These are phyloP conservation scores for Annona cherimola DNA, from an alignment of 164 flowering plant genomes.

Conservation along the genomic window DNA sequence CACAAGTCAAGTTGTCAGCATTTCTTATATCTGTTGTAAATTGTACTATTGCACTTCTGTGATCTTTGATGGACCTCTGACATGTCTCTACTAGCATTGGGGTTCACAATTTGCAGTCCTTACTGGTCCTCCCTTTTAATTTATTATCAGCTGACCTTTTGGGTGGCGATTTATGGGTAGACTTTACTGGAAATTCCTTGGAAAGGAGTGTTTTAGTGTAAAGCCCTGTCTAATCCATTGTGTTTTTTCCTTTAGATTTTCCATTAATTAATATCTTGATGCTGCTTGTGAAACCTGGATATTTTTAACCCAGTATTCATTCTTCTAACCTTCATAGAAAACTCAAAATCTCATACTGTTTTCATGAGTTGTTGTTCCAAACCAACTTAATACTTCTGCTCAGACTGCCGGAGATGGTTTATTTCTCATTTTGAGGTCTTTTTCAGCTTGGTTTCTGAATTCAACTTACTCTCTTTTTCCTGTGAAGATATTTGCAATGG, in stretches of 20 bases:
- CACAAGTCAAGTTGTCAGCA: background rate
- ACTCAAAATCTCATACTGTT: slow-evolving; percentile 1
- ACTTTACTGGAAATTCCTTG: too few relatives aligned
- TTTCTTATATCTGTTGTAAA: background rate
- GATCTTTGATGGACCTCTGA: background rate
- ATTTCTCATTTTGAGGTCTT: background rate
- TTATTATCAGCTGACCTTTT: background rate
- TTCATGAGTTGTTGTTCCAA: background rate
- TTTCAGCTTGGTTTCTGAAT: slow-evolving; percentile 5
- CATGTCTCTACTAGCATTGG: background rate
- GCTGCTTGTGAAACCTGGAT: background rate
- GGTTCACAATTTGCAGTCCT: background rate
- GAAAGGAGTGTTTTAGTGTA: too few relatives aligned
- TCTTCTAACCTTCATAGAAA: background rate
- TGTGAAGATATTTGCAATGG: slow-evolving; percentile 81
- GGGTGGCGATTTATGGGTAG: too few relatives aligned
- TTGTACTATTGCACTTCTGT: background rate
- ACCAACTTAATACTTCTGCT: background rate
- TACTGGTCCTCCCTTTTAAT: background rate
- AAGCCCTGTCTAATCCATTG: background rate
- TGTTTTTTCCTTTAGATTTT: background rate
- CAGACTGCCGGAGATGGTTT: background rate
- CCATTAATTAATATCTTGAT: background rate
- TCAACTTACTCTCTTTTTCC: background rate
- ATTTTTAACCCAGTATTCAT: background rate